Base-by-base conservation (phyloP, 768 basidiomycete species). In the Kwoniella mangroviensis region DNA sequence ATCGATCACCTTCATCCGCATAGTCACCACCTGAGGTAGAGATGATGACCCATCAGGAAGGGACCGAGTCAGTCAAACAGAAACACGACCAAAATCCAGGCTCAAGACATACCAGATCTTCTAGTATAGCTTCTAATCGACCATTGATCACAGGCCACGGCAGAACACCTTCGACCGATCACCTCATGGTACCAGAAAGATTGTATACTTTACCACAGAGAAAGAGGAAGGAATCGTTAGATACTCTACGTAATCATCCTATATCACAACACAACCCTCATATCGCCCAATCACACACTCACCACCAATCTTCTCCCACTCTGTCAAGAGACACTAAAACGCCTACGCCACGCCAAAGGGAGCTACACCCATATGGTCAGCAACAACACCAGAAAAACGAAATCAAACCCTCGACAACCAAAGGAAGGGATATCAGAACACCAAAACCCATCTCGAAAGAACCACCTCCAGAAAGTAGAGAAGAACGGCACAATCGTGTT, bases 181-280 rank as follows among this genome's bases (percentile, higher is more conserved):
- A 55, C 15, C 42, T 68, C 12, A 62, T 63, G 52, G 67, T 62
- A 26, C 67, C 67, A 11, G 67, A 54, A 45, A 52, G 67, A 22
- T n/a, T 63, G 5, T 53, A 68, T 26, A 68, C 67, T 3, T 60
- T 61, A 17, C 49, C 51, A 4, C 59, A 68, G 24, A 60, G 67
- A 26, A 68, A 63, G 26, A 61, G 67, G 49, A 60, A 61, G 52
- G 67, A 63, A 45, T 68, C 67, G 17, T 28, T 62, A 7, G 67
- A 67, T 22, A 67, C 58, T 9, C 58, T 66, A 9, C 28, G 65
- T 15, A 52, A 53, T 49, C 43, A 63, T 19, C 13, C 45, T 19
- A 52, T 53, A 15, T 28, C 61, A 1, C 2, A 60, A 10, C 4
- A 28, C 19, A 49, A 13, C 15, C 45, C 45, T 49, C 0, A 9